Evolutionary conservation across 306 rosid species (phyloP).

Genomic region (Begonia loranthoides): DNA sequence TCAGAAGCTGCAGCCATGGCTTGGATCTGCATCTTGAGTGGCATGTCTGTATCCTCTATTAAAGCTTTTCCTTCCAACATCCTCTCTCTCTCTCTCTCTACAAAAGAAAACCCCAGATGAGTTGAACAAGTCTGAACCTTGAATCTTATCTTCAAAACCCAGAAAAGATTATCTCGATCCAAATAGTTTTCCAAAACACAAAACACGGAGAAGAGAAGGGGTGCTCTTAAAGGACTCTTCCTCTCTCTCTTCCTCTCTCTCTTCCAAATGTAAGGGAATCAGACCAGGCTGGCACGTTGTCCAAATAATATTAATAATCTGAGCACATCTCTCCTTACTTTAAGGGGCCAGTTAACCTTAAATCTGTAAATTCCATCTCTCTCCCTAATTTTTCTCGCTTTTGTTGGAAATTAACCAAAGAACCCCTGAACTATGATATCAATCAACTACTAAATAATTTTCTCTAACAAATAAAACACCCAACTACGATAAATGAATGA

Average conservation of each 20-base stretch:
- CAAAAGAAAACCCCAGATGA: background rate
- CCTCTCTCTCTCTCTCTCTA: slow-evolving; percentile 4
- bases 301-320: slow-evolving; percentile 15
- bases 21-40: slow-evolving; percentile 88
- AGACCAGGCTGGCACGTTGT: slow-evolving; percentile 19
- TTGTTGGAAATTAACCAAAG: too few relatives aligned
- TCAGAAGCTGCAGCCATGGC: slow-evolving; percentile 90
- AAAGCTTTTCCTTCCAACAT: slow-evolving; percentile 96
- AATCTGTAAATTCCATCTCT: background rate
- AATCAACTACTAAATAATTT: too few relatives aligned
- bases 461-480: too few relatives aligned
- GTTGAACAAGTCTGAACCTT: background rate
- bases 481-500: too few relatives aligned
- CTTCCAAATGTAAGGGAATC: slow-evolving; percentile 19
- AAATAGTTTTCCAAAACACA: background rate
- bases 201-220: background rate
- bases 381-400: too few relatives aligned
- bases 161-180: slow-evolving; percentile 9
- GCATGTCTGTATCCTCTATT: slow-evolving; percentile 85
- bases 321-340: slow-evolving; percentile 15
- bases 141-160: slow-evolving; percentile 10
- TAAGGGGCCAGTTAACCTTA: background rate
- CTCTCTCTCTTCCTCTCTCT: background rate
- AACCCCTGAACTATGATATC: too few relatives aligned
- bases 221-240: slow-evolving; percentile 2